These are phyloP conservation scores for Hirsutella minnesotensis DNA, from an alignment of 2,329 filamentous ascomycete species.

Conservation along the genomic window DNA sequence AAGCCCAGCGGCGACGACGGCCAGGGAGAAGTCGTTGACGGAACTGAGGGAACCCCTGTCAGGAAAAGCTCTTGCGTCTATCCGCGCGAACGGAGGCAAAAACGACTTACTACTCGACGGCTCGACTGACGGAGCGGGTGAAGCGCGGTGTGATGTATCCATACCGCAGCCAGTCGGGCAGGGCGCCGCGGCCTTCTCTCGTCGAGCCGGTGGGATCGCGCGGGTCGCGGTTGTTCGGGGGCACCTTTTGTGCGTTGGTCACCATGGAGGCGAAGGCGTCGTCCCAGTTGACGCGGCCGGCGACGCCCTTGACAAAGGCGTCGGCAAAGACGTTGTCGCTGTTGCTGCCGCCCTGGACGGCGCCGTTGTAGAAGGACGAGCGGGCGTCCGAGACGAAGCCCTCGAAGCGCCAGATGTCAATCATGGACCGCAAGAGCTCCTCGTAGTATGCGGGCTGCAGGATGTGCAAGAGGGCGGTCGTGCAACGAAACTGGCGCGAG, in stretches of 20 bases:
- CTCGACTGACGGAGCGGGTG: slow-evolving; percentile 48
- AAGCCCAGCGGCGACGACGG: slow-evolving; percentile 51
- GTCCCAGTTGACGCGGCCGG: slow-evolving; percentile 51
- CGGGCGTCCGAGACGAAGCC: slow-evolving; percentile 55
- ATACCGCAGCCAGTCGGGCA: slow-evolving; percentile 54
- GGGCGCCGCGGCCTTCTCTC: slow-evolving; percentile 54
- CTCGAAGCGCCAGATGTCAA: slow-evolving; percentile 56
- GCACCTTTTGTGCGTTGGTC: slow-evolving; percentile 53
- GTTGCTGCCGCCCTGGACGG: slow-evolving; percentile 58
- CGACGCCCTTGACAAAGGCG: slow-evolving; percentile 57
- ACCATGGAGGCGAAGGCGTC: slow-evolving; percentile 52
- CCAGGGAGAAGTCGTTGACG: slow-evolving; percentile 56
- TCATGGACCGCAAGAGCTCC: slow-evolving; percentile 53
- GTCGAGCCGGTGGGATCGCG: slow-evolving; percentile 48
- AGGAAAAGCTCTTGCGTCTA: background rate
- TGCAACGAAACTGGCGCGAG: slow-evolving; percentile 42
- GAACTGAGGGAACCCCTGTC: slow-evolving; percentile 21
- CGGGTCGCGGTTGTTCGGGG: slow-evolving; percentile 45
- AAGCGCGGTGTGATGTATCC: slow-evolving; percentile 55
- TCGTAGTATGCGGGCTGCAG: slow-evolving; percentile 51
- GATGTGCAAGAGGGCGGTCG: slow-evolving; percentile 52
- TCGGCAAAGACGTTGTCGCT: slow-evolving; percentile 62
- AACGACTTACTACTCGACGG: slow-evolving; percentile 50
- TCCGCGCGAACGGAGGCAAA: too few species aligned
- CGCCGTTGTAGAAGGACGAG: slow-evolving; percentile 58